Conservation (phyloP, 164 flowering plant species). For the Stephania japonica region DNA sequence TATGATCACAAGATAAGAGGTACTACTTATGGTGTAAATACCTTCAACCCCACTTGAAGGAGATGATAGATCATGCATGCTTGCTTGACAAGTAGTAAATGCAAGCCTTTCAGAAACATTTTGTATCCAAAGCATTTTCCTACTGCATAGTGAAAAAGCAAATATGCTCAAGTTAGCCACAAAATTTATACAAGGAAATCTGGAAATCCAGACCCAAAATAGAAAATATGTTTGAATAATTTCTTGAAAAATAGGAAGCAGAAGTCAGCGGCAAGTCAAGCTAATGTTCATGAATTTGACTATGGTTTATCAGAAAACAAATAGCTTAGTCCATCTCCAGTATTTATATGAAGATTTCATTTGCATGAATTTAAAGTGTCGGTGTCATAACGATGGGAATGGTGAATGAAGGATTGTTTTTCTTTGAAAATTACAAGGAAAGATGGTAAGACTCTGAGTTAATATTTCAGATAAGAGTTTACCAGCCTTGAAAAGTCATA, state of each 20-base stretch:
- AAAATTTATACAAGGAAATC: not conserved
- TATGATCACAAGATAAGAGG: not conserved
- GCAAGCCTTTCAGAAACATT: not conserved
- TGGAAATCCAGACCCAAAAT: not conserved
- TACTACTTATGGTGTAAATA: not conserved
- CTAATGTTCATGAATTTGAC: no score
- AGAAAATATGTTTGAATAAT: not conserved
- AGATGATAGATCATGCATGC: not conserved
- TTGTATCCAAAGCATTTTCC: not conserved
- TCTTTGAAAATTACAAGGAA: not conserved
- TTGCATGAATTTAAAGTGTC: not conserved
- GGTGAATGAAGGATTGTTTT: no score
- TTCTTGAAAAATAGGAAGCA: not conserved
- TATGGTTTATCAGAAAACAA: not conserved
- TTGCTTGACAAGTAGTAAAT: not conserved
- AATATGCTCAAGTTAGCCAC: not conserved
- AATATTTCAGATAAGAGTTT: not conserved
- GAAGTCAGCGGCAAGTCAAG: not conserved
- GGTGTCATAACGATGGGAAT: not conserved
- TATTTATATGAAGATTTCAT: not conserved
- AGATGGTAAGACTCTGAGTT: not conserved
- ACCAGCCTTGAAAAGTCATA: not conserved
- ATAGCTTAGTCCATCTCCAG: not conserved
- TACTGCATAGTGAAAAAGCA: not conserved
- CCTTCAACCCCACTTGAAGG: not conserved